Base-by-base conservation (phyloP, 148 eudicot genomes). In the Rhododendron ovatum region DNA sequence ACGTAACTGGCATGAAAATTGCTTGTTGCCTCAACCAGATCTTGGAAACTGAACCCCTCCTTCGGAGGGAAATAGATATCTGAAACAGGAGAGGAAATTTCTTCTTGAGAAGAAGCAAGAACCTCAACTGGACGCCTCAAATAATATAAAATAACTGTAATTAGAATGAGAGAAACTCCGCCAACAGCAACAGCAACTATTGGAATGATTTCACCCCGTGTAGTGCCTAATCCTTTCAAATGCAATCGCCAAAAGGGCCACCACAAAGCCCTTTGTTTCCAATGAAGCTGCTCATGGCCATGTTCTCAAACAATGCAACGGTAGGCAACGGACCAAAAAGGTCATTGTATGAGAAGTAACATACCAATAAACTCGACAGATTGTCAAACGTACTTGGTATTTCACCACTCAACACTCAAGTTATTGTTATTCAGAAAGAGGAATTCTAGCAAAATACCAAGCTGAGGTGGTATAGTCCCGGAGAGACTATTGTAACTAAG, bases 61-160 rank as follows among this genome's bases (percentile, higher is more conserved):
- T 94, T 95, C 2, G 98, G 98, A 87, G 95, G 95, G 75, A 97
- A 97, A 89, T 97, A 97, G 8, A 97, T 91, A 88, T 97, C 99
- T 3, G 99, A 93, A 82, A 89, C 91, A 0, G 93, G 83, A 71
- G 95, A 90, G 20, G 90, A 86, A 26, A 61, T 85, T 17, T 89
- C 88, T 39, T 93, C 98, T 77, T 90, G 91, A 33, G 87, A 53
- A 20, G 95, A 87, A 69, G 90, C 90, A 73, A 86, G 91, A 1
- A 83, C 89, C 43, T 93, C 96, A 86, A 89, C 92, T 15, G 98
- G 96, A 37, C 89, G 91, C 87, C 91, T 75, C 48, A 75, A 18
- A 39, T 15, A 74, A 86, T 91, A 94, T 78, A 98, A 75, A 0
- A 93, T 85, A 4, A 80, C 86, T 95, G 39, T 88, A 71, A 98